Conservation (phyloP, 225 moss, liverwort and hornwort species). For the Bryum argenteum region DNA sequence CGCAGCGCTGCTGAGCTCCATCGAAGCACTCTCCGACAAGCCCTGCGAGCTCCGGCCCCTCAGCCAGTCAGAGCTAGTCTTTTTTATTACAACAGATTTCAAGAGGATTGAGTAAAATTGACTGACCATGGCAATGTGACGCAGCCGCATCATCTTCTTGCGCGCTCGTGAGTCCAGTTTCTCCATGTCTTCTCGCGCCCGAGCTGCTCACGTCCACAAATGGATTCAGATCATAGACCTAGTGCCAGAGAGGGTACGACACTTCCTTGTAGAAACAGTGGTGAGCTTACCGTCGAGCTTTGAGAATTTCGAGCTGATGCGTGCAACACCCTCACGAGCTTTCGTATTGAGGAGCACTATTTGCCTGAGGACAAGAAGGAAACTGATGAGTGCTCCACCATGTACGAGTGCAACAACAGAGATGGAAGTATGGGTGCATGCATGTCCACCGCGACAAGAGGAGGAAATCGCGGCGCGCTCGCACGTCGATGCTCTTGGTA, state of each 20-base stretch:
- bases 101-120: too few species aligned
- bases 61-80: neutral
- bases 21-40: conserved; percentile 69
- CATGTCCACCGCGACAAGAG: conserved; percentile 59
- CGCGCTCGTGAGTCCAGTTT: conserved; percentile 84
- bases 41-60: conserved; percentile 59
- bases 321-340: conserved; percentile 70
- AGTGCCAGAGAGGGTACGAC: neutral
- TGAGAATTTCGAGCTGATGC: conserved; percentile 66
- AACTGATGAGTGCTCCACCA: neutral
- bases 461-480: conserved; percentile 76
- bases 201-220: conserved; percentile 52
- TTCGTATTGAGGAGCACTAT: conserved; percentile 64
- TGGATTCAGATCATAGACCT: neutral
- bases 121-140: conserved; percentile 70
- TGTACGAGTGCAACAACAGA: neutral
- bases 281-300: conserved; percentile 74
- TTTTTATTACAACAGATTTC: too few species aligned
- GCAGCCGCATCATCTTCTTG: conserved; percentile 73
- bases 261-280: neutral
- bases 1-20: conserved; percentile 72
- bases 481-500: conserved; percentile 75
- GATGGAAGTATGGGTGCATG: too few species aligned
- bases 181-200: conserved; percentile 83
- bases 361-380: conserved; percentile 48